These are phyloP conservation scores for Suillus subaureus DNA, from an alignment of 768 basidiomycete species.

Conservation along the genomic window DNA sequence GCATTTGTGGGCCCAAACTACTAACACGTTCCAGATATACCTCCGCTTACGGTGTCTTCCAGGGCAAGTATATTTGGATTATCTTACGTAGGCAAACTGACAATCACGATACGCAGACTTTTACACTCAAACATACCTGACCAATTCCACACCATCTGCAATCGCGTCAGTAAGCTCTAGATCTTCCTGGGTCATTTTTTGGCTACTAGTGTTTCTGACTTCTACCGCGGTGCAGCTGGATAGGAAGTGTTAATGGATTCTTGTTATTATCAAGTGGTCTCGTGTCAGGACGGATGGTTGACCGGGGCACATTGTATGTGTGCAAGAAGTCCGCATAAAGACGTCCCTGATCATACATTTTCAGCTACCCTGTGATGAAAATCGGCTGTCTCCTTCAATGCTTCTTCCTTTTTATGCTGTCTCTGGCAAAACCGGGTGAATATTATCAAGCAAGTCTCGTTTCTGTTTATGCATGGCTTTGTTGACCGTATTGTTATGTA, in stretches of 20 bases:
- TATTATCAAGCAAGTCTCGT: conserved; percentile 36
- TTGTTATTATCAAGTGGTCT: conserved; percentile 46
- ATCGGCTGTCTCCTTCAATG: conserved; percentile 46
- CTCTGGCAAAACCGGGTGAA: conserved; percentile 39
- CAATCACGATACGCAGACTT: conserved; percentile 31
- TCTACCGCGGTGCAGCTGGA: conserved; percentile 33
- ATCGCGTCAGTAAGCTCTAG: conserved; percentile 33
- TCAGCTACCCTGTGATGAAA: conserved; percentile 46
- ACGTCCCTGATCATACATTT: background rate
- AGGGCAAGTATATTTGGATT: conserved; percentile 27
- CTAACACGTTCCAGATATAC: conserved; percentile 29
- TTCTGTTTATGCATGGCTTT: background rate
- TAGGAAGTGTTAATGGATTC: conserved; percentile 53
- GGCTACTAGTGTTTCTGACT: background rate
- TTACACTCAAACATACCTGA: conserved; percentile 39
- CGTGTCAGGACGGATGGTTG: conserved; percentile 51
- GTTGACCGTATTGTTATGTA: conserved; percentile 31
- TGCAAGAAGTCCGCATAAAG: background rate
- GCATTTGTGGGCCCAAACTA: background rate
- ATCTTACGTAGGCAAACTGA: background rate
- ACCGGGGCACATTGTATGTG: conserved; percentile 52
- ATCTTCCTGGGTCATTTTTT: background rate
- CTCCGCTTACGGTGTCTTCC: conserved; percentile 43
- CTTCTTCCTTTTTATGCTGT: conserved; percentile 47
- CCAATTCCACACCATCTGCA: conserved; percentile 36